Conservation (phyloP, 306 rosid species). For the Castanea crenata region DNA sequence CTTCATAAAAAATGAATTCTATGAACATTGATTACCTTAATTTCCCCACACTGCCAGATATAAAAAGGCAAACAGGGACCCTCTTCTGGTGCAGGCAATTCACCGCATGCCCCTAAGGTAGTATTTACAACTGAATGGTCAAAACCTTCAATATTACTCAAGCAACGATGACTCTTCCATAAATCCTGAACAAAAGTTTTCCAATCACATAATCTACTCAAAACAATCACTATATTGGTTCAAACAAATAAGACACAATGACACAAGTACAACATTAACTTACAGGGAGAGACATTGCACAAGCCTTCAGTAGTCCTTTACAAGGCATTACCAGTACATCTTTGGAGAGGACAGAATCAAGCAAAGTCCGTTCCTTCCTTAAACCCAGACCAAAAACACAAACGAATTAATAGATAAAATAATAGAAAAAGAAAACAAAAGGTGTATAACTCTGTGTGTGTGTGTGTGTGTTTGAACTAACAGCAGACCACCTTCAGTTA, state of each 20-base stretch:
- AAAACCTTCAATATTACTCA: constrained; percentile 67
- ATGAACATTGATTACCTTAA: constrained; percentile 44
- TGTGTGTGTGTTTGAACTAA: not conserved
- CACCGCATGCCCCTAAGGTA: constrained; percentile 77
- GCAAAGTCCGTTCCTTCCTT: constrained; percentile 73
- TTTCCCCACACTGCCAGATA: constrained; percentile 83
- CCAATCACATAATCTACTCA: constrained; percentile 14
- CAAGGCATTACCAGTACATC: constrained; percentile 69
- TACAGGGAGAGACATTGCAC: constrained; percentile 87
- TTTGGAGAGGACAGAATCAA: constrained; percentile 57
- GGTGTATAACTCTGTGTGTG: not conserved
- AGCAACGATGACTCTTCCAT: constrained; percentile 77
- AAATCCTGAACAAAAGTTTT: constrained; percentile 56
- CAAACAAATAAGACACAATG: not conserved
- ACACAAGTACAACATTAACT: constrained; percentile 24
- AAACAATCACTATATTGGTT: not conserved
- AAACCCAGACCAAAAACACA: constrained; percentile 21
- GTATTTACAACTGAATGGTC: constrained; percentile 72
- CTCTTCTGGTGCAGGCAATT: constrained; percentile 51
- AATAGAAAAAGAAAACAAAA: not conserved
- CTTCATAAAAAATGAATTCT: constrained; percentile 10
- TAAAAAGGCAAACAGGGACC: constrained; percentile 63
- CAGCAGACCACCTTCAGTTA: not conserved
- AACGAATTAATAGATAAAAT: not conserved
- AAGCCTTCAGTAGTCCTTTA: constrained; percentile 73